A percentile compares a stretch with the other conserved stretches of the same genome.
Evolutionary conservation across 2,329 filamentous ascomycete genomes (phyloP).

Genomic region (Cladosporium sp.): DNA sequence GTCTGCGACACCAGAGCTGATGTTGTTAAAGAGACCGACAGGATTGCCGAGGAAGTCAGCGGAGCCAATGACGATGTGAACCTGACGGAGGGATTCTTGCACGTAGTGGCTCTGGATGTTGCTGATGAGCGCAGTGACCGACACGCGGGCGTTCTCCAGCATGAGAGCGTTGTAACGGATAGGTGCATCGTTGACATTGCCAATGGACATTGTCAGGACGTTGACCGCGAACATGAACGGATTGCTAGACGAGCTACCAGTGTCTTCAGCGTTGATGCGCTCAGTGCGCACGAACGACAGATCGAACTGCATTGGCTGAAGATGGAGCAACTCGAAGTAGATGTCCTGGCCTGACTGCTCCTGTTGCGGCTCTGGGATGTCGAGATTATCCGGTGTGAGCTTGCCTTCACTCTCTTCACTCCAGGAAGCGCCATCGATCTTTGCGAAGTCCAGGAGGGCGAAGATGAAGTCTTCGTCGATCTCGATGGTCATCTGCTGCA

Average conservation of each 20-base stretch:
- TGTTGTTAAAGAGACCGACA: constrained; percentile 95
- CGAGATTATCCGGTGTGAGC: constrained; percentile 82
- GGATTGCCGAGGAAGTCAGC: constrained; percentile 97
- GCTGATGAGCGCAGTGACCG: constrained; percentile 73
- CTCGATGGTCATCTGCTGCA: constrained; percentile 98
- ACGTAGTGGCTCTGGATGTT: constrained; percentile 94
- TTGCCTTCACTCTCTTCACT: constrained; percentile 75
- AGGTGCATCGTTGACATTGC: constrained; percentile 97
- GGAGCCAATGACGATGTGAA: constrained; percentile 95
- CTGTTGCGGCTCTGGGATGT: constrained; percentile 86
- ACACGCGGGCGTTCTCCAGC: constrained; percentile 91
- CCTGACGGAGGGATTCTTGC: constrained; percentile 90
- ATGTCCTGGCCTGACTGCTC: constrained; percentile 86
- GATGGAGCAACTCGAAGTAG: constrained; percentile 94
- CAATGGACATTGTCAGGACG: constrained; percentile 97
- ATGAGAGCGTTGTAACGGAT: constrained; percentile 90
- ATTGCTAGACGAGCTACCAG: constrained; percentile 75
- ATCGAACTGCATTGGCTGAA: constrained; percentile 97
- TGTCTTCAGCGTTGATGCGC: constrained; percentile 92
- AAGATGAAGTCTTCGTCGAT: constrained; percentile 98
- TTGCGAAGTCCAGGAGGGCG: constrained; percentile 88
- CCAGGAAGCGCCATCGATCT: constrained; percentile 87
- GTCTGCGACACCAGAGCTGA: constrained; percentile 93
- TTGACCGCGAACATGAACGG: constrained; percentile 99
- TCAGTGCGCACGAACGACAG: constrained; percentile 96